Percentiles rank a stretch among this genome's conserved stretches.
Conservation (phyloP, 179 eudicot genomes). For the Corrigiola litoralis region DNA sequence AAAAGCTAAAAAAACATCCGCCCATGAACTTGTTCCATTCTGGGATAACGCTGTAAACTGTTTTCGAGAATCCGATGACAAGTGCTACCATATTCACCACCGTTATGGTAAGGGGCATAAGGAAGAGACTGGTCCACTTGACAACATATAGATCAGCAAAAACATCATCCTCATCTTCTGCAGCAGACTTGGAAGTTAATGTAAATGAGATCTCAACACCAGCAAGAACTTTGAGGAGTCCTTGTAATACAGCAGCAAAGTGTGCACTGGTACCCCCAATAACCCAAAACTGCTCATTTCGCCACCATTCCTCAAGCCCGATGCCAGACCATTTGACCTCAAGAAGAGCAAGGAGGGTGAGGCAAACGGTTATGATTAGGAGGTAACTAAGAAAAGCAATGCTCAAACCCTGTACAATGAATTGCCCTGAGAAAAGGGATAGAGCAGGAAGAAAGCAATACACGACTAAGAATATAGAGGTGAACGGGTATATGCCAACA, state of each 20-base stretch:
- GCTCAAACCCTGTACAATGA: conserved; percentile 54
- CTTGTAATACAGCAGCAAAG: conserved; percentile 65
- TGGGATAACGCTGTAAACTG: conserved; percentile 61
- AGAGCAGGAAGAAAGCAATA: conserved; percentile 73
- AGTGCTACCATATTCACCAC: conserved; percentile 44
- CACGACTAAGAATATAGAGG: conserved; percentile 58
- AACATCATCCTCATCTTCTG: conserved; percentile 61
- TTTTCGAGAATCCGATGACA: conserved; percentile 44
- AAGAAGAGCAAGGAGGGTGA: conserved; percentile 52
- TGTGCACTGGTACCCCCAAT: conserved; percentile 79
- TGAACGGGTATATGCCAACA: conserved; percentile 79
- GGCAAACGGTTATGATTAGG: conserved; percentile 41
- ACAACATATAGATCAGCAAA: conserved; percentile 59
- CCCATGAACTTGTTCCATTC: conserved; percentile 73
- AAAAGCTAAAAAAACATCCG: conserved; percentile 61
- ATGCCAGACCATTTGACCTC: conserved; percentile 86
- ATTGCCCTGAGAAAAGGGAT: conserved; percentile 67
- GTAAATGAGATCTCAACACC: conserved; percentile 77
- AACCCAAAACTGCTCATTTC: conserved; percentile 79
- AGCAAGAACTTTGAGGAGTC: conserved; percentile 61
- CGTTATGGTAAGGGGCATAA: conserved; percentile 58
- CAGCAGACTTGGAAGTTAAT: conserved; percentile 50
- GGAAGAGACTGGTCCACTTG: conserved; percentile 62
- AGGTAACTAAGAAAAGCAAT: conserved; percentile 48
- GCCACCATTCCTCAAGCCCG: conserved; percentile 77